Evolutionary conservation across 495 filamentous ascomycete species (phyloP).

Genomic region (Amniculicola lignicola): DNA sequence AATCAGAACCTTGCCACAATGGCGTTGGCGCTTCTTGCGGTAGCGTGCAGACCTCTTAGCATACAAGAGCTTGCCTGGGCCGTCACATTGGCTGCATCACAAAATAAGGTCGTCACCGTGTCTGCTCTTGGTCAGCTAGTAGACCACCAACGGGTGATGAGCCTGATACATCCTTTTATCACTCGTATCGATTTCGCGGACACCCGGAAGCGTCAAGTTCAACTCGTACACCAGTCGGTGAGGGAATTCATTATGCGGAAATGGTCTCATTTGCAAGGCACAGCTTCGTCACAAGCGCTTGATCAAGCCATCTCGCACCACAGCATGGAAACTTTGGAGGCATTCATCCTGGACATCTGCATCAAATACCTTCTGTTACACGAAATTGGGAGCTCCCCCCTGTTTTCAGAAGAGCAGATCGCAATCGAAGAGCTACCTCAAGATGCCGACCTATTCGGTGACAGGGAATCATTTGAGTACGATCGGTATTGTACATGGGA

Average conservation of each 20-base stretch:
- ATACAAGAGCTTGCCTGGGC: conserved; percentile 13
- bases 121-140: conserved; percentile 6
- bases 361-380: conserved; percentile 7
- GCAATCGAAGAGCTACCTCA: conserved; percentile 14
- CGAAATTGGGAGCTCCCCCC: conserved; percentile 8
- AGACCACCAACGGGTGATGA: neutral
- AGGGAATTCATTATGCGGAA: conserved; percentile 8
- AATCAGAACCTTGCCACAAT: conserved; percentile 8
- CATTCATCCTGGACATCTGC: conserved; percentile 8
- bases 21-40: conserved; percentile 8
- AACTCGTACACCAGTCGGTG: conserved; percentile 15
- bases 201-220: conserved; percentile 8
- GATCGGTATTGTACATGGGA: conserved; percentile 17
- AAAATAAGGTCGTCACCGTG: conserved; percentile 2
- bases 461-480: conserved; percentile 4
- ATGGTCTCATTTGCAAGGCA: conserved; percentile 6
- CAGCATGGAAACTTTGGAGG: neutral
- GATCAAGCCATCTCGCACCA: neutral
- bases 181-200: conserved; percentile 6
- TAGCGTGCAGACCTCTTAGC: conserved; percentile 8
- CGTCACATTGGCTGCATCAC: conserved; percentile 9
- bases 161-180: conserved; percentile 5
- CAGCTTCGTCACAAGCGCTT: neutral
- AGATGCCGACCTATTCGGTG: conserved; percentile 3
- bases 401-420: conserved; percentile 8